Evolutionary conservation across 1,139 yeast species (phyloP), one percentile per base, ranked within the genome.

Genomic region (Diutina ranongensis): DNA sequence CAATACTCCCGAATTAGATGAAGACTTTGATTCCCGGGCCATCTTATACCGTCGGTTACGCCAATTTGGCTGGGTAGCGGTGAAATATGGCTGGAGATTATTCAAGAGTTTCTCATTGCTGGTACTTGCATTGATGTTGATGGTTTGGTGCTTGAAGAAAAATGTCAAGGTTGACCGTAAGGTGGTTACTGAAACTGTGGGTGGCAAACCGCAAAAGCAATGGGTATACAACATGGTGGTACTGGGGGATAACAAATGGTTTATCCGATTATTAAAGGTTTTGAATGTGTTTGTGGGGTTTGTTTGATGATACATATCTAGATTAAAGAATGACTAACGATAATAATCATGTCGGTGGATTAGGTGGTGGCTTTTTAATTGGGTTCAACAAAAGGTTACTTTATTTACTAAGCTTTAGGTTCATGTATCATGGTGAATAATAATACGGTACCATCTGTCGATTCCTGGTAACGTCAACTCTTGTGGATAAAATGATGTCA

Each of bases 161-260:
- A 71, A 68, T 50, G 74, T 71, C 5, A 50, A 61, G 35, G 74
- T 71, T 13, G 51, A 67, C 50, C 59, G 65, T 50, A 67, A 74
- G 1, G 48, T 69, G n/a, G 69, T 70, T 16, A 64, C 56, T 44
- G 64, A 61, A 47, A 47, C 50, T 4, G 56, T 54, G 8, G 55
- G 53, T 22, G 50, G 53, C 22, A 54, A 51, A 45, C 50, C 52
- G 28, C 58, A 54, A 45, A 67, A 67, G 50, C 75, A 71, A 51
- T 63, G 70, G 54, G 60, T 71, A 13, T 67, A 71, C 48, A 69
- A 68, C 50, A 69, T 71, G 74, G 60, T 68, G 20, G 58, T 71
- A 47, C 67, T 68, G 50, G 63, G 66, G 49, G 72, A 70, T 50
- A 69, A 71, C 53, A 70, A 67, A 55, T 71, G 75, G 75, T 70